These are phyloP conservation scores for Emergomyces pasteurianus DNA, from an alignment of 2,329 filamentous ascomycete genomes.

Conservation along the genomic window DNA sequence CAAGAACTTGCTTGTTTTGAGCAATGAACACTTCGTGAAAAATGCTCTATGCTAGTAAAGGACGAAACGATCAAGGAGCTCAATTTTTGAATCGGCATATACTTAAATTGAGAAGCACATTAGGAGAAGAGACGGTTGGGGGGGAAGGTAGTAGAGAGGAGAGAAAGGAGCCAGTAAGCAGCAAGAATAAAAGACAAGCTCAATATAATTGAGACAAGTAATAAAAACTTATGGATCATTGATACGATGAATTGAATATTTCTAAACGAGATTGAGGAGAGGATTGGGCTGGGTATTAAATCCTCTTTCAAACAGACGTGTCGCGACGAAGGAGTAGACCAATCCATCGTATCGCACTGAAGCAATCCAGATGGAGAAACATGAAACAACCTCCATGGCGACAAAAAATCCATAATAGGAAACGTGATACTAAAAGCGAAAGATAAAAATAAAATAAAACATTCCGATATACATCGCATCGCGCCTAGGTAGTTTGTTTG, in stretches of 20 bases:
- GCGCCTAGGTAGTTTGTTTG: not conserved
- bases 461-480: not conserved
- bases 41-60: slow-evolving; percentile 2
- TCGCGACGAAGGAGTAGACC: not conserved
- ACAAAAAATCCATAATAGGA: not conserved
- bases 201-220: slow-evolving; percentile 1
- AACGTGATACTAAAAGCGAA: slow-evolving; percentile 19
- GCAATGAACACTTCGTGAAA: not conserved
- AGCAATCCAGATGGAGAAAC: slow-evolving; percentile 11
- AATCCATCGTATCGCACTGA: not conserved
- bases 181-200: not conserved
- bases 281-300: slow-evolving; percentile 27
- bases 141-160: not conserved
- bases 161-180: not conserved
- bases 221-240: slow-evolving; percentile 8
- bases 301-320: slow-evolving; percentile 12
- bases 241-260: slow-evolving; percentile 5
- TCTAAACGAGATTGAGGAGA: not conserved
- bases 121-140: not conserved
- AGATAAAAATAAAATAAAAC: not conserved
- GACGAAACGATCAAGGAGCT: slow-evolving; percentile 11
- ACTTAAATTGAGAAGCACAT: not conserved
- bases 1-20: slow-evolving; percentile 1
- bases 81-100: not conserved
- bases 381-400: slow-evolving; percentile 18